A percentile compares a stretch with the other conserved stretches of the same genome.
These are phyloP conservation scores for Porogramme epimiltina DNA, from an alignment of 1,284 basidiomycete genomes.

Conservation along the genomic window DNA sequence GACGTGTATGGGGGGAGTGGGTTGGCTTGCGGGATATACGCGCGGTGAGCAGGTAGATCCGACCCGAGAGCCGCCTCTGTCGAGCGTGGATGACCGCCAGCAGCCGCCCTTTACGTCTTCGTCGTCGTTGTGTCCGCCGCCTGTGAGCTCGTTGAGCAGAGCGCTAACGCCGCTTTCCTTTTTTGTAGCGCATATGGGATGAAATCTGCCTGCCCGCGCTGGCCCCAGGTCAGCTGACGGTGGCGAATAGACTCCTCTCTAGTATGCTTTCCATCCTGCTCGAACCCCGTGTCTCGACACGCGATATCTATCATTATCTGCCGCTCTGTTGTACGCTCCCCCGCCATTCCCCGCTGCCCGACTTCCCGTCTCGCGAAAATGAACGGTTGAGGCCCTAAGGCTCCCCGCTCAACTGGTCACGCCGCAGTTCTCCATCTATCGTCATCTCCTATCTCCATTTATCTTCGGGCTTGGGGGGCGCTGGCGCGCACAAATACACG, in stretches of 20 bases:
- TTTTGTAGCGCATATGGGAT: constrained; percentile 17
- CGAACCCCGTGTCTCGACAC: background rate
- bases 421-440: background rate
- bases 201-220: background rate
- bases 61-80: too few species aligned
- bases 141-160: constrained; percentile 4
- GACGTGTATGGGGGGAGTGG: too few species aligned
- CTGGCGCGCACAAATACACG: constrained; percentile 18
- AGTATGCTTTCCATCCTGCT: background rate
- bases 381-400: constrained; percentile 9
- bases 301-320: constrained; percentile 23
- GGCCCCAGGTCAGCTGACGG: background rate
- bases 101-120: too few species aligned
- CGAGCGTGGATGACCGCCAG: too few species aligned
- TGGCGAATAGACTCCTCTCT: background rate
- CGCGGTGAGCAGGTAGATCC: constrained; percentile 7
- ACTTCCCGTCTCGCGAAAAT: constrained; percentile 12
- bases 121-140: background rate
- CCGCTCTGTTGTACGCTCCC: constrained; percentile 1
- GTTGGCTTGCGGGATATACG: background rate
- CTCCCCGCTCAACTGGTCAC: constrained; percentile 2
- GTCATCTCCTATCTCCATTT: too few species aligned
- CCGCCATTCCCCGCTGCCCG: too few species aligned
- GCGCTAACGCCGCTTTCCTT: too few species aligned
- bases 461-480: constrained; percentile 6